These are phyloP conservation scores for Dissophora ornata DNA, from an alignment of 192 early-diverging fungal species.

Conservation along the genomic window DNA sequence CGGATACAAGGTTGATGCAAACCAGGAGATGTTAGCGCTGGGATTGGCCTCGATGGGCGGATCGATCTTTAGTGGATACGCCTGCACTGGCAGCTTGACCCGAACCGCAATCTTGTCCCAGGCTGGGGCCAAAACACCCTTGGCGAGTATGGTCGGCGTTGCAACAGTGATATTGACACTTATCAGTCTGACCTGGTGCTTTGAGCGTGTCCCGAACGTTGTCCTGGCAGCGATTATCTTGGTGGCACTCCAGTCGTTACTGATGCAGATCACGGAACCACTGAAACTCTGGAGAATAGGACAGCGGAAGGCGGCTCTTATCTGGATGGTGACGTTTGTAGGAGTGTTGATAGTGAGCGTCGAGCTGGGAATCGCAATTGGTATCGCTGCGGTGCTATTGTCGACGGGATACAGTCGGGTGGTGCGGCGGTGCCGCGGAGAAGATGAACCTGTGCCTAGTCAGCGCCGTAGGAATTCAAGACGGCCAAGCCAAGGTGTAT, in stretches of 20 bases:
- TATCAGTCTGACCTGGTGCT: constrained; percentile 79
- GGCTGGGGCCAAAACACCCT: constrained; percentile 83
- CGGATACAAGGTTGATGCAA: constrained; percentile 51
- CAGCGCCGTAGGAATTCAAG: constrained; percentile 10
- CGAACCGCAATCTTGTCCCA: constrained; percentile 87
- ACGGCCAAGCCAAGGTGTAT: background rate
- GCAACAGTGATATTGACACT: constrained; percentile 80
- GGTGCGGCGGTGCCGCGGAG: background rate
- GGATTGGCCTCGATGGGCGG: constrained; percentile 51
- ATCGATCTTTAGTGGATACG: constrained; percentile 51
- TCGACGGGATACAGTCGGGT: constrained; percentile 15
- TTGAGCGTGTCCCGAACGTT: constrained; percentile 85
- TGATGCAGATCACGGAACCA: constrained; percentile 49
- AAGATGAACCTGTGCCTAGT: constrained; percentile 11
- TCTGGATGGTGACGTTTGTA: constrained; percentile 37
- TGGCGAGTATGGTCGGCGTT: constrained; percentile 80
- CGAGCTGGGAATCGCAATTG: constrained; percentile 41
- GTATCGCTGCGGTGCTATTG: constrained; percentile 27
- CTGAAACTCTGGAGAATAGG: constrained; percentile 46
- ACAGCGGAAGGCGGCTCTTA: constrained; percentile 30
- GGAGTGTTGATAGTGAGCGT: constrained; percentile 36
- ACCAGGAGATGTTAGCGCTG: constrained; percentile 55
- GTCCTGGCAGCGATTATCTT: constrained; percentile 85
- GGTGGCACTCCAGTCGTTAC: constrained; percentile 49
- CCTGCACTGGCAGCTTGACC: constrained; percentile 50